phyloP scores from a whole-genome alignment of 345 rosid species.

The rapeseed (Brassica napus) region DNA sequence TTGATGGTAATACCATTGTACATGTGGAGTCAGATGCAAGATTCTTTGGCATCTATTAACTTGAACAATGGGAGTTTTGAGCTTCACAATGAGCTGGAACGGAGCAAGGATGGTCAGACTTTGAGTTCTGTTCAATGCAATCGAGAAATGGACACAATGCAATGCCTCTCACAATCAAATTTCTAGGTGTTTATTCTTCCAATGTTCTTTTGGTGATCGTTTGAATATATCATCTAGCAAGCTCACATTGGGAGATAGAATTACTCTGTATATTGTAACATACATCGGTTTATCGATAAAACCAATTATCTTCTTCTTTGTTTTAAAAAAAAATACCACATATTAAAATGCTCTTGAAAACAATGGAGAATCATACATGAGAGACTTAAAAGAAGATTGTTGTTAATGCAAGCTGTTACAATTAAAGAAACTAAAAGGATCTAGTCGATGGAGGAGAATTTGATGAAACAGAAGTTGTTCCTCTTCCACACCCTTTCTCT shows the following conservation, averaged over 20 bases:
- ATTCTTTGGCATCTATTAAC: background rate
- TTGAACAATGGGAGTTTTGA: background rate
- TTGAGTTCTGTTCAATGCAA: background rate
- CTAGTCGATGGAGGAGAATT: conserved; percentile 25
- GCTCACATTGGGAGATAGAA: no score
- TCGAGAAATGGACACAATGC: background rate
- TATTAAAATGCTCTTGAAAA: background rate
- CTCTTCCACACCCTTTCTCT: conserved; percentile 50
- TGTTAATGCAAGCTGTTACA: conserved; percentile 1
- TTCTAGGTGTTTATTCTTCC: background rate
- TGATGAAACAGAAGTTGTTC: conserved; percentile 26
- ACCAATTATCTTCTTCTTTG: background rate
- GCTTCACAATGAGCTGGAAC: conserved; percentile 4
- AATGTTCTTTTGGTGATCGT: no score
- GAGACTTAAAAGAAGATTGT: background rate
- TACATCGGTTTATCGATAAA: no score
- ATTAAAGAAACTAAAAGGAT: conserved; percentile 25
- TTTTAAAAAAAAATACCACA: background rate
- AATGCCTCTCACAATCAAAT: background rate
- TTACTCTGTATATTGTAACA: no score
- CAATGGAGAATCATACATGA: conserved; percentile 4
- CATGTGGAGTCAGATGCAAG: background rate
- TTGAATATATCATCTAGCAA: no score
- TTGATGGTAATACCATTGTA: conserved; percentile 2
- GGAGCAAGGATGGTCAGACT: background rate